Evolutionary conservation across 805 yeast species (phyloP), one percentile per base, ranked within the genome.

Genomic region (Grigorovia yakushimaensis): DNA sequence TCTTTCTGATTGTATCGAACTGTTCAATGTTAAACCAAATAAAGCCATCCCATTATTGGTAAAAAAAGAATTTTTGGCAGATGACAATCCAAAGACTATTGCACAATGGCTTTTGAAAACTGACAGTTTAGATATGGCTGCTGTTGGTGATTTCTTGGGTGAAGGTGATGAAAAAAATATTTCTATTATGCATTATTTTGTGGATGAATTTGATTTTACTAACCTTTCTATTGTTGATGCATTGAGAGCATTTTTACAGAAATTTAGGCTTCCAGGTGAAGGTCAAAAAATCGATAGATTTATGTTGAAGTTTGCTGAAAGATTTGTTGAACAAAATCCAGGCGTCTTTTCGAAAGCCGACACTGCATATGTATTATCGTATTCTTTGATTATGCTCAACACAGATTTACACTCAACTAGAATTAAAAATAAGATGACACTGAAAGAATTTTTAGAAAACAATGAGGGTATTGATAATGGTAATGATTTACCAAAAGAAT

Each of bases 271-370:
- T 50, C 98, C 99, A 2, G 99, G 99, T 44, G 99, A 93, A 68
- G 89, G 96, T 5, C 99, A 93, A 68, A 91, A 93, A 60, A 91
- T 93, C 61, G 98, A 93, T 71, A 76, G 99, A 56, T 88, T 82
- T 61, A 87, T 94, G 96, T 77, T 93, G 62, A 91, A 93, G 60
- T 94, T 94, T 71, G 98, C 98, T 5, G 95, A 88, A 65, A 75
- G 95, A 54, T 93, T 82, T 61, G 81, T 82, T 20, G 81, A 84
- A 53, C 96, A 91, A 51, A 93, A 93, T 61, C 96, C 96, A 9
- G 72, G 72, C n/a, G 74, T 82, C 0, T 91, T 91, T 65, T 81
- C 95, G 0, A 86, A 86, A 58, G 96, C 98, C 4, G 98, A 88
- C 59, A 81, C 96, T 0, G 95, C 96, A 0, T 93, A 93, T 64